Evolutionary conservation across 148 eudicot genomes (phyloP), one percentile per base, ranked within the genome.

Genomic region (Persicaria tinctoria): DNA sequence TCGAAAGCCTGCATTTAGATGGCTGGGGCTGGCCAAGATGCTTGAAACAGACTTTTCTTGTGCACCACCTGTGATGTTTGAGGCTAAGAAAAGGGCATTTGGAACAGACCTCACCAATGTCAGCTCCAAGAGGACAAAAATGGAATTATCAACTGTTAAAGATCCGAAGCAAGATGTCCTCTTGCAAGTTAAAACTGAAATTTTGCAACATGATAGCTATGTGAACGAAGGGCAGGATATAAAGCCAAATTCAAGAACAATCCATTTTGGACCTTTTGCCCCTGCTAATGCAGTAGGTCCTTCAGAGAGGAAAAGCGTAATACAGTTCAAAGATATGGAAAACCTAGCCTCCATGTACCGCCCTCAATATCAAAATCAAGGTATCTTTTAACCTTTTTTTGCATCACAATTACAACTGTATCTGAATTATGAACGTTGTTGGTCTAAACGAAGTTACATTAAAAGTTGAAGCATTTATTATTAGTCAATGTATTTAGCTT

Each of bases 1-100:
- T 72, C 85, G 96, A 79, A 94, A 94, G 82, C 97, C 98, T 63
- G 91, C 93, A 45, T 94, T 91, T 81, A 88, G 90, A 78, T 94
- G 98, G 98, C 70, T 94, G 84, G 97, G 96, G 51, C 69, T 83
- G 75, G 84, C 46, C 49, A 85, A 83, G 49, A 83, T 70, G 76
- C 57, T 77, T 11, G 88, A 77, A 50, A 79, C 41, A 70, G 78
- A 81, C 66, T 45, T 74, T 13, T 76, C 76, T 27, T 49, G 76
- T 82, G 59, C 78, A 54, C 55, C 82, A 51, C 74, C 75, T 81
- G 10, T 50, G 16, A 50, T 73, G 17, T 80, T 32, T 49, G 91
- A 88, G 56, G 79, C 84, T 60, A 91, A 84, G 87, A 90, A 90
- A 75, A 89, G 98, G 86, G 20, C 78, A 46, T 94, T 94, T 75